Base-by-base conservation (phyloP, 768 basidiomycete genomes). In the Thelephora ganbajun region DNA sequence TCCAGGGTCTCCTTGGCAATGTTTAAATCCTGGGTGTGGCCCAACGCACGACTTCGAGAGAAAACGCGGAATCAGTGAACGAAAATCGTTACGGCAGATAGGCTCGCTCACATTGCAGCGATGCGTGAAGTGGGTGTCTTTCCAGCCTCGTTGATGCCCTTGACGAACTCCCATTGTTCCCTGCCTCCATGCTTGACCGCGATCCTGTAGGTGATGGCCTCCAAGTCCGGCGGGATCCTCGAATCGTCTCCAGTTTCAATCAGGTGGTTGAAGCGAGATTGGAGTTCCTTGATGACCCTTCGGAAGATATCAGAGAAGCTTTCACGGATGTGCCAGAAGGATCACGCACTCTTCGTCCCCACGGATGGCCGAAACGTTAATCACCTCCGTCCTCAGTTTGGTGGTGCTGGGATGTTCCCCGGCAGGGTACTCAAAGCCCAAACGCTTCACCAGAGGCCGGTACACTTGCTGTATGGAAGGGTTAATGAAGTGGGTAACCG, bases 161-260 rank as follows among this genome's bases (percentile, higher is more conserved):
- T 70, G 36, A 83, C 69, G 34, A 80, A 79, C 33, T 87, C 76
- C 56, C 80, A 94, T 58, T 93, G 91, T 20, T 65, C 66, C 33
- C 63, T 63, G 18, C 89, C 87, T 35, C 87, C 89, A 56, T 85
- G 66, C 58, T 73, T 71, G 48, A 89, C 83, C 46, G 80, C 82
- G 45, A 64, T 69, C 23, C 59, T 54, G 61, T 70, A 80, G 36
- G 76, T 76, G 36, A 71, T 63, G 23, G 67, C 57, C 54, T 83
- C 73, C 42, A 98, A 64, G 64, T 97, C 93, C 22, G 78, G 73
- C 6, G 89, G 87, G 53, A 98, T 87, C 46, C 63, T 68, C 0
- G 80, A 81, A 55, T 83, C 77, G 57, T 94, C 85, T 6, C 77
- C 76, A 12, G 78, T 84, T 50, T 76, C 70, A 55, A 83, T 61